Percentiles rank a stretch among this genome's conserved stretches.
Conservation (phyloP, 2,329 filamentous ascomycete species). For the Cercospora sp. region DNA sequence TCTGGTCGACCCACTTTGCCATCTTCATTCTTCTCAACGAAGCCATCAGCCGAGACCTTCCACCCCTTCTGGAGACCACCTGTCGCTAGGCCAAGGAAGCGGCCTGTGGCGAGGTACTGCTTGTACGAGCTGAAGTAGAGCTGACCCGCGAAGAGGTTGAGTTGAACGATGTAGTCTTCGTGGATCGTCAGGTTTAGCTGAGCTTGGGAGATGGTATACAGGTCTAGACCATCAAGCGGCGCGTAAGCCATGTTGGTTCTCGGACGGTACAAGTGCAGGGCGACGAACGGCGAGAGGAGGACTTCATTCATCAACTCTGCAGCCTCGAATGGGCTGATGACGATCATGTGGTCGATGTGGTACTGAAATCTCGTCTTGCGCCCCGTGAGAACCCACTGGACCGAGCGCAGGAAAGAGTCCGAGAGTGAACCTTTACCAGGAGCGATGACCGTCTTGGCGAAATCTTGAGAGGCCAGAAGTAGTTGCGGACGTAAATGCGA, state of each 20-base stretch:
- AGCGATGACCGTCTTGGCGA: conserved; percentile 10
- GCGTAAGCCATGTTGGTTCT: conserved; percentile 43
- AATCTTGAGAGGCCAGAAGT: conserved; percentile 15
- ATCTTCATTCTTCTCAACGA: conserved; percentile 23
- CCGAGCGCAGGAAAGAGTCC: conserved; percentile 55
- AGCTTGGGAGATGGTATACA: conserved; percentile 45
- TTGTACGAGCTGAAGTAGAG: conserved; percentile 58
- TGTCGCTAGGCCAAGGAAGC: conserved; percentile 51
- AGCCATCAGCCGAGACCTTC: conserved; percentile 28
- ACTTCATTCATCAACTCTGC: conserved; percentile 52
- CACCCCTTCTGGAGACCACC: conserved; percentile 10
- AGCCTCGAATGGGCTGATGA: conserved; percentile 64
- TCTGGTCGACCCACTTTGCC: conserved; percentile 20
- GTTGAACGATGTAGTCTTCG: conserved; percentile 44
- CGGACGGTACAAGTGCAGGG: conserved; percentile 55
- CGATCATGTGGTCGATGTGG: conserved; percentile 41
- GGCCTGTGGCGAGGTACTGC: conserved; percentile 57
- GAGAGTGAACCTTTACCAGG: conserved; percentile 18
- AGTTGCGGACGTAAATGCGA: neutral
- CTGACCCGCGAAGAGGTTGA: conserved; percentile 69
- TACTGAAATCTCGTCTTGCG: conserved; percentile 45
- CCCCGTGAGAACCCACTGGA: conserved; percentile 51
- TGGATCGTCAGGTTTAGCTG: conserved; percentile 13
- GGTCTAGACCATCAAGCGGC: conserved; percentile 49
- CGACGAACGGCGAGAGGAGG: conserved; percentile 27